Conservation (phyloP, 2,329 filamentous ascomycete species). For the Aureobasidium sp. region DNA sequence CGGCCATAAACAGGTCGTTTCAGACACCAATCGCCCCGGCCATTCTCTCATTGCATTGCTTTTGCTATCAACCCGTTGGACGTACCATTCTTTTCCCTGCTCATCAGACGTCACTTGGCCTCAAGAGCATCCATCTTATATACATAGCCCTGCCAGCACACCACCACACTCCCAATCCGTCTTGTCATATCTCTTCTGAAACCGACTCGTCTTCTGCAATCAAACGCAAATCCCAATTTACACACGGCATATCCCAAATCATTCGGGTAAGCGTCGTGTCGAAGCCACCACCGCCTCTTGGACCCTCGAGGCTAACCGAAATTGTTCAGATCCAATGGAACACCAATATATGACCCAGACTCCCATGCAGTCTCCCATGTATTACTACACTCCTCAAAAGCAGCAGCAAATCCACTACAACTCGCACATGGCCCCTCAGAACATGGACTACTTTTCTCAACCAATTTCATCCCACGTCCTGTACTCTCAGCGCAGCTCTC, state of each 20-base stretch:
- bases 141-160: slow-evolving; percentile 5
- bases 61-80: slow-evolving; percentile 13
- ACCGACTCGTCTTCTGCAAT: slow-evolving; percentile 2
- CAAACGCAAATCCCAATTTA: slow-evolving; percentile 12
- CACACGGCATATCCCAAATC: not conserved
- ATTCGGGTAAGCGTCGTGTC: slow-evolving; percentile 8
- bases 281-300: slow-evolving; percentile 9
- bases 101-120: slow-evolving; percentile 8
- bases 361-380: slow-evolving; percentile 66
- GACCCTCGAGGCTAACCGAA: slow-evolving; percentile 11
- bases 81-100: slow-evolving; percentile 8
- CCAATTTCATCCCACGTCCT: slow-evolving; percentile 12
- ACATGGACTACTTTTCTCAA: slow-evolving; percentile 27
- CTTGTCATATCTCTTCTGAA: slow-evolving; percentile 7
- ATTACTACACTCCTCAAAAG: slow-evolving; percentile 72
- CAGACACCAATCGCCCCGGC: slow-evolving; percentile 13
- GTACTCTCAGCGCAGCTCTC: slow-evolving; percentile 20
- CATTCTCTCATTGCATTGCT: slow-evolving; percentile 19
- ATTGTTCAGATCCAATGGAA: slow-evolving; percentile 22
- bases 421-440: slow-evolving; percentile 43
- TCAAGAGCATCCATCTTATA: not conserved
- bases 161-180: not conserved
- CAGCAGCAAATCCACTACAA: slow-evolving; percentile 3
- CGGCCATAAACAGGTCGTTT: slow-evolving; percentile 9
- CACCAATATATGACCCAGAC: slow-evolving; percentile 25